A percentile compares a stretch with the other conserved stretches of the same genome.
Evolutionary conservation across 345 rosid genomes (phyloP).

Genomic region (Rhizophora apiculata): DNA sequence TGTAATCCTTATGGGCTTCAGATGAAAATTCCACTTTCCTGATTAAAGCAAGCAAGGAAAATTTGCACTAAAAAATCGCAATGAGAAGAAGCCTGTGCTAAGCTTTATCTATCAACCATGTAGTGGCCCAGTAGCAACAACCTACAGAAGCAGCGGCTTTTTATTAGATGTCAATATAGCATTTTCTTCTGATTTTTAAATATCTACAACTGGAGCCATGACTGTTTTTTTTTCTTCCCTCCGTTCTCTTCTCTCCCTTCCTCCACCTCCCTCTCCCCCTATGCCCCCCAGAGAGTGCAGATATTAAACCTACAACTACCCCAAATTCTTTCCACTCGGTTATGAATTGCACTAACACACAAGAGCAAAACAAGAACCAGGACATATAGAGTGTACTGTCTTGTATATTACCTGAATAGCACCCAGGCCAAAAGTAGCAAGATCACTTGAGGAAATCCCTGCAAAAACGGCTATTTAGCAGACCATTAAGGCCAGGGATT

Average conservation of each 20-base stretch:
- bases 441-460: constrained; percentile 26
- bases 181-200: neutral
- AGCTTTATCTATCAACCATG: constrained; percentile 35
- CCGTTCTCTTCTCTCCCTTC: too few relatives aligned
- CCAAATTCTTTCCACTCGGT: constrained; percentile 2
- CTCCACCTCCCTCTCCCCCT: neutral
- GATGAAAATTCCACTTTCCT: neutral
- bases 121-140: constrained; percentile 22
- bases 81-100: constrained; percentile 30
- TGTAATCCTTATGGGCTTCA: neutral
- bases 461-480: neutral
- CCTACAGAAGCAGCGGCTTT: constrained; percentile 5
- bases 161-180: neutral
- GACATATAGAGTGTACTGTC: neutral
- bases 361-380: neutral
- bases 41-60: neutral
- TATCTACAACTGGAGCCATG: neutral
- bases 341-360: neutral
- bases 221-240: neutral
- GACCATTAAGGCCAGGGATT: neutral
- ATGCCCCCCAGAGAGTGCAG: neutral
- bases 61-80: constrained; percentile 12
- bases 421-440: constrained; percentile 28
- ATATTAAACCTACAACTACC: neutral
- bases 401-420: constrained; percentile 19